Conservation (phyloP, 495 filamentous ascomycete species). For the Penicillium turbatum region DNA sequence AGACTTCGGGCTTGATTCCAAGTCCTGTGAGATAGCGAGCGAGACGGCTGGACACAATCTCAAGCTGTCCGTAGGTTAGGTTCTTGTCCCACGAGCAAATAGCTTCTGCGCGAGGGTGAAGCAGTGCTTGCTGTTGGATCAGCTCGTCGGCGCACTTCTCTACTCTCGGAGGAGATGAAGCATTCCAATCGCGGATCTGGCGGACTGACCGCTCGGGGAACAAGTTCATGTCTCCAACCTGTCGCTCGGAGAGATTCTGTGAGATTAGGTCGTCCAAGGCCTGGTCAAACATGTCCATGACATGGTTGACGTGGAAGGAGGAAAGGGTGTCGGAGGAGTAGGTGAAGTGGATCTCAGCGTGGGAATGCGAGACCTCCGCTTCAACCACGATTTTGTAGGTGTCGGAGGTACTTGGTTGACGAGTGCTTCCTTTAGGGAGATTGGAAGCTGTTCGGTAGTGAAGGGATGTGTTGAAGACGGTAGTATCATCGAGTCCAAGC, state of each 20-base stretch:
- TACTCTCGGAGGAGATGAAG: conserved; percentile 22
- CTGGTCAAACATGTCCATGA: conserved; percentile 38
- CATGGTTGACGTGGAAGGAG: conserved; percentile 29
- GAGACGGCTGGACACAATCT: conserved; percentile 32
- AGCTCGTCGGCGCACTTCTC: conserved; percentile 48
- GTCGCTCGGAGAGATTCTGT: conserved; percentile 17
- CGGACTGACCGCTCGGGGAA: conserved; percentile 28
- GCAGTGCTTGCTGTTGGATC: conserved; percentile 35
- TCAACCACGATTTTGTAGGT: conserved; percentile 55
- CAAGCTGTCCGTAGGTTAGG: conserved; percentile 45
- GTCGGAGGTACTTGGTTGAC: conserved; percentile 22
- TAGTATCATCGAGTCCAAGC: conserved; percentile 31
- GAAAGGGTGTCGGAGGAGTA: conserved; percentile 39
- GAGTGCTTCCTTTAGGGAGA: conserved; percentile 7
- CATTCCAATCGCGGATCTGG: conserved; percentile 39
- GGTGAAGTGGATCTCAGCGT: conserved; percentile 34
- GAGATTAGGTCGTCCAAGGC: conserved; percentile 40
- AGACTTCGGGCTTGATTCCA: conserved; percentile 40
- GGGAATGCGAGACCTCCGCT: conserved; percentile 45
- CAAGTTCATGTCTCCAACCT: conserved; percentile 31
- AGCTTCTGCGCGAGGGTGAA: conserved; percentile 33
- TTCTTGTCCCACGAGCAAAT: conserved; percentile 48
- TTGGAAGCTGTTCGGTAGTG: conserved; percentile 24
- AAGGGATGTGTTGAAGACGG: conserved; percentile 51
- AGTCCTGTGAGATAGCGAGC: conserved; percentile 34